Percentiles rank a stretch among this genome's conserved stretches.
Conservation (phyloP, 805 yeast species). For the Vanderwaltozyma polyspora region DNA sequence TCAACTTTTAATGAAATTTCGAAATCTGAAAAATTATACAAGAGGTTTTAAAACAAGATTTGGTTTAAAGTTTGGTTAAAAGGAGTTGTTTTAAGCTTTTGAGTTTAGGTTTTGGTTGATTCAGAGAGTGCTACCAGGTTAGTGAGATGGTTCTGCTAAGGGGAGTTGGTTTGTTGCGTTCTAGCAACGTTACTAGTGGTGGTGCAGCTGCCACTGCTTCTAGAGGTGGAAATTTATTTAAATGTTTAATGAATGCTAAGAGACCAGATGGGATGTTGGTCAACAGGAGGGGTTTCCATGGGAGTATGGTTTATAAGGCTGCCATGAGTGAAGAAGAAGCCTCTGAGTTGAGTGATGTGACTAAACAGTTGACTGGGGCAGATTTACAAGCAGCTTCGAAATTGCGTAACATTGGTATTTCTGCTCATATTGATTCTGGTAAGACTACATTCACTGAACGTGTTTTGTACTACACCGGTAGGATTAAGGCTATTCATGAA, state of each 20-base stretch:
- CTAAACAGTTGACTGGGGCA: conserved; percentile 26
- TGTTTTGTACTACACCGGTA: conserved; percentile 89
- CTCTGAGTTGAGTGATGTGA: too few relatives aligned
- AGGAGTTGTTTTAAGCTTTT: too few relatives aligned
- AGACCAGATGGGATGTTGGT: not conserved
- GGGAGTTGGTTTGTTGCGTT: too few relatives aligned
- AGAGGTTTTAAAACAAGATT: too few relatives aligned
- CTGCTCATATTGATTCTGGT: conserved; percentile 97
- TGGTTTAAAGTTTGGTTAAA: too few relatives aligned
- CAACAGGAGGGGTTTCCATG: conserved; percentile 8
- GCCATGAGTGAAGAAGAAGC: conserved; percentile 62
- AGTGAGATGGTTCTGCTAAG: too few relatives aligned
- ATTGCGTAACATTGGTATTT: conserved; percentile 90
- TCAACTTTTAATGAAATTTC: too few relatives aligned
- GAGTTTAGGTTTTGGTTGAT: too few relatives aligned
- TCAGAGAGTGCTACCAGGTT: too few relatives aligned
- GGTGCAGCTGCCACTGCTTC: too few relatives aligned
- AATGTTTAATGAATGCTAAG: not conserved
- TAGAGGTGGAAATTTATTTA: too few relatives aligned
- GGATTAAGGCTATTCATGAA: conserved; percentile 94
- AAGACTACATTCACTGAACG: conserved; percentile 97
- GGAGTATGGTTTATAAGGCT: conserved; percentile 5
- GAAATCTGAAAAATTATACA: too few relatives aligned
- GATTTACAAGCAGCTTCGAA: conserved; percentile 43
- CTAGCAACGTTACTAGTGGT: not conserved